A percentile compares a stretch with the other conserved stretches of the same genome.
These are phyloP conservation scores for Hibiscus trionum DNA, from an alignment of 345 rosid species.

Conservation along the genomic window DNA sequence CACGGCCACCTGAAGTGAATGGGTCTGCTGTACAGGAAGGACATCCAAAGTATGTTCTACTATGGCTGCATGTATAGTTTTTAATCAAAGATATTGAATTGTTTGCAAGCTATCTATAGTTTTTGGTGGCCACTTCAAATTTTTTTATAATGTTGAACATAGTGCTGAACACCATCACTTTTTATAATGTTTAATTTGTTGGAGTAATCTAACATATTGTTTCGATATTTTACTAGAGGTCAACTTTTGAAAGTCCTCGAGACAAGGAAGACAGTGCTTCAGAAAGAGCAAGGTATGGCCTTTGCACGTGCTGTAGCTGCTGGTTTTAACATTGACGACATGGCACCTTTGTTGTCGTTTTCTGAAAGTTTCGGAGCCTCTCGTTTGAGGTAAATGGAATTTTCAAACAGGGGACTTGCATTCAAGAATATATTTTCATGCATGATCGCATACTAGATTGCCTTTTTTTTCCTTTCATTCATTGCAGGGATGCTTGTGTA, in stretches of 20 bases:
- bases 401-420: not conserved
- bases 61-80: not conserved
- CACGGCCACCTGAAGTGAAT: constrained; percentile 49
- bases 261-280: constrained; percentile 67
- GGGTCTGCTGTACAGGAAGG: constrained; percentile 39
- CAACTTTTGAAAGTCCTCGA: constrained; percentile 88
- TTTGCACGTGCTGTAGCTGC: constrained; percentile 99
- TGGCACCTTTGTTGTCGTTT: constrained; percentile 68
- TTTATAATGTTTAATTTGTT: constrained; percentile 2
- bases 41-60: constrained; percentile 66
- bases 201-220: constrained; percentile 1
- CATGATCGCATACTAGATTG: not conserved
- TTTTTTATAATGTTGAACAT: not conserved
- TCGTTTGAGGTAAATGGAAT: constrained; percentile 58
- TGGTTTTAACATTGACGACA: constrained; percentile 76
- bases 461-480: not conserved
- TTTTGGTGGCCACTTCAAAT: constrained; percentile 1
- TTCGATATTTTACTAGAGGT: constrained; percentile 35
- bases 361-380: constrained; percentile 82
- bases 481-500: constrained; percentile 77
- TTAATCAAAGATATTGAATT: not conserved
- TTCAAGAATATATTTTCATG: not conserved
- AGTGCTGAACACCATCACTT: not conserved
- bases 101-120: not conserved
- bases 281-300: constrained; percentile 99